These are phyloP conservation scores for Globisporangium orthogonon DNA, from an alignment of 352 stramenopile species.

Conservation along the genomic window DNA sequence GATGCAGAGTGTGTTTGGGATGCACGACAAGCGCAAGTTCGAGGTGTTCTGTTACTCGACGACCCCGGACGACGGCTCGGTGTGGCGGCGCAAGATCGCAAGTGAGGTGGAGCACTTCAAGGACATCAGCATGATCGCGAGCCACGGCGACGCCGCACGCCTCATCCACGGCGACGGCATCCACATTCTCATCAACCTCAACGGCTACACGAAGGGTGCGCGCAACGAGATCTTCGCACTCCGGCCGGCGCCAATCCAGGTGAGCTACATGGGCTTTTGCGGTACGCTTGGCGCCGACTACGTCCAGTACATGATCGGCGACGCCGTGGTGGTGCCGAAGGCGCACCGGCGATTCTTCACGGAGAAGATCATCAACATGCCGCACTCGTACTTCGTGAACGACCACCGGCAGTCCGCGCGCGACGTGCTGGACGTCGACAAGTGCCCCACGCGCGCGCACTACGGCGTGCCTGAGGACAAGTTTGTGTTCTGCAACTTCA, in stretches of 20 bases:
- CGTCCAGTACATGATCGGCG: constrained; percentile 91
- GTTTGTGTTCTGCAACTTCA: constrained; percentile 96
- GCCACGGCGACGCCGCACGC: constrained; percentile 60
- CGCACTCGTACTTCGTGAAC: constrained; percentile 92
- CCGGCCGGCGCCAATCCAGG: constrained; percentile 83
- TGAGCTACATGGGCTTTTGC: constrained; percentile 89
- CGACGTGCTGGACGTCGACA: constrained; percentile 74
- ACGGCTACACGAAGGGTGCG: constrained; percentile 91
- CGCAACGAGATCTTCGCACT: constrained; percentile 93
- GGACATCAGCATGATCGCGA: constrained; percentile 61
- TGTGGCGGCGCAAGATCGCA: constrained; percentile 80
- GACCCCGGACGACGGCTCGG: constrained; percentile 65
- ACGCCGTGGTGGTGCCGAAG: constrained; percentile 68
- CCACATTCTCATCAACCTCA: constrained; percentile 91
- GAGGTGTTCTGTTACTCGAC: constrained; percentile 91
- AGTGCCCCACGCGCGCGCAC: constrained; percentile 67
- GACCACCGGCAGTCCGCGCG: constrained; percentile 86
- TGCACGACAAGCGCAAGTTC: constrained; percentile 84
- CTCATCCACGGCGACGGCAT: constrained; percentile 84
- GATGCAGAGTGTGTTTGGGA: constrained; percentile 88
- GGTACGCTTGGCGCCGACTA: constrained; percentile 89
- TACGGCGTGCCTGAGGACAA: constrained; percentile 90
- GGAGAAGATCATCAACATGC: constrained; percentile 90
- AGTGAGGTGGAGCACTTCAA: constrained; percentile 85
- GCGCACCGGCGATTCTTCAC: constrained; percentile 69